Evolutionary conservation across 345 rosid genomes (phyloP).

Genomic region (Eutrema heterophyllum): DNA sequence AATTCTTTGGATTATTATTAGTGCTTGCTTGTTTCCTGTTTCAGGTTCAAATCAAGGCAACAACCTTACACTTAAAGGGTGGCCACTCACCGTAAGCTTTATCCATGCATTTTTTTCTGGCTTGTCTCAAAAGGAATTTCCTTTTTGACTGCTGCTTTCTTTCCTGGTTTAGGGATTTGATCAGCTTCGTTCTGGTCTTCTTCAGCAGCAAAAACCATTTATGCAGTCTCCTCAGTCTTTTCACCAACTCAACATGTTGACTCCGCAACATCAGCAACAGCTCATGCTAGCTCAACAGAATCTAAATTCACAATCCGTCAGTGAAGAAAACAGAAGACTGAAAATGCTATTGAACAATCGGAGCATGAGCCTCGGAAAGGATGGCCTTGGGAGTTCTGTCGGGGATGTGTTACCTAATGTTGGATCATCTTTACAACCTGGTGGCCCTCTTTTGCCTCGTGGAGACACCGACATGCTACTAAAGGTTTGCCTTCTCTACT

Average conservation of each 20-base stretch:
- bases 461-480: conserved; percentile 63
- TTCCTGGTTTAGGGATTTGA: conserved; percentile 56
- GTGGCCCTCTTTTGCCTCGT: conserved; percentile 48
- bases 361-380: conserved; percentile 61
- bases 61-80: conserved; percentile 90
- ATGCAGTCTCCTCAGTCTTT: conserved; percentile 86
- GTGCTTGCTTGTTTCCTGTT: conserved; percentile 20
- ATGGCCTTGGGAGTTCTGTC: conserved; percentile 63
- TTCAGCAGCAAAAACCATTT: conserved; percentile 83
- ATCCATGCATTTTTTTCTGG: neutral
- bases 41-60: conserved; percentile 91
- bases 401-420: conserved; percentile 66
- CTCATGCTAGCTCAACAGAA: conserved; percentile 88
- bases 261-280: conserved; percentile 95
- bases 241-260: conserved; percentile 83
- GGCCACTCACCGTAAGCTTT: conserved; percentile 84
- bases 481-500: conserved; percentile 42
- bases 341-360: conserved; percentile 70
- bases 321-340: conserved; percentile 74
- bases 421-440: conserved; percentile 67
- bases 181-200: conserved; percentile 65
- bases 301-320: conserved; percentile 67
- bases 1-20: neutral
- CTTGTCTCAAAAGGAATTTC: neutral
- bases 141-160: conserved; percentile 9